phyloP scores from a whole-genome alignment of 495 filamentous ascomycete genomes.

The Patellaria atrata region DNA sequence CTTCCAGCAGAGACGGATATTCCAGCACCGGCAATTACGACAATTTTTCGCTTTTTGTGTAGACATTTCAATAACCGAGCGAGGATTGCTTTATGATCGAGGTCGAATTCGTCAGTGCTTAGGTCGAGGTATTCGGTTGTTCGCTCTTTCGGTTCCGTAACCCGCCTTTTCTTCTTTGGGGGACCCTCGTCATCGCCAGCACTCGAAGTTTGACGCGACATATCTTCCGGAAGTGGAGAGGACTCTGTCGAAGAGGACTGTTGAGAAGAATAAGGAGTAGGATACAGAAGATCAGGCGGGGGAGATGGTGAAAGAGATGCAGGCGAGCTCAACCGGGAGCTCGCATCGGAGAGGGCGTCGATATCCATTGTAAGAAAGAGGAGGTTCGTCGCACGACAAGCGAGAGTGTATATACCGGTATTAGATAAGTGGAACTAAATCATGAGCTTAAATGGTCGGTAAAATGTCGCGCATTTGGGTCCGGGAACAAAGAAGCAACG shows the following conservation, averaged over 20 bases:
- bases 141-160: slow-evolving; percentile 54
- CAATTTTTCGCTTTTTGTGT: slow-evolving; percentile 82
- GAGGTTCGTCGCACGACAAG: no score
- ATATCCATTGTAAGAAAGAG: no score
- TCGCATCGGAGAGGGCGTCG: slow-evolving; percentile 29
- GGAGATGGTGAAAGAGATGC: slow-evolving; percentile 39
- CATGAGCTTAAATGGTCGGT: no score
- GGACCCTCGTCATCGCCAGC: slow-evolving; percentile 40
- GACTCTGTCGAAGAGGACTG: slow-evolving; percentile 30
- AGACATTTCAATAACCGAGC: slow-evolving; percentile 59
- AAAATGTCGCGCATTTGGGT: no score
- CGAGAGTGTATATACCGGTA: slow-evolving; percentile 18
- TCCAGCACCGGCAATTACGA: slow-evolving; percentile 89
- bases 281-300: slow-evolving; percentile 31
- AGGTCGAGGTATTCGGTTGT: slow-evolving; percentile 67
- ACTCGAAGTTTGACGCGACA: slow-evolving; percentile 11
- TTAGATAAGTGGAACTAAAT: slow-evolving; percentile 9
- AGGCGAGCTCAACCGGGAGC: slow-evolving; percentile 44
- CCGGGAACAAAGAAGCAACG: no score
- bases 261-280: slow-evolving; percentile 45
- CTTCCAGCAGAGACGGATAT: slow-evolving; percentile 94
- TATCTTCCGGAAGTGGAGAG: slow-evolving; percentile 25
- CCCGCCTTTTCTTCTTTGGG: slow-evolving; percentile 59
- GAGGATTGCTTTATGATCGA: slow-evolving; percentile 43
- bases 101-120: slow-evolving; percentile 29